Base-by-base conservation (phyloP, 805 yeast species). In the Saturnispora mendoncae region DNA sequence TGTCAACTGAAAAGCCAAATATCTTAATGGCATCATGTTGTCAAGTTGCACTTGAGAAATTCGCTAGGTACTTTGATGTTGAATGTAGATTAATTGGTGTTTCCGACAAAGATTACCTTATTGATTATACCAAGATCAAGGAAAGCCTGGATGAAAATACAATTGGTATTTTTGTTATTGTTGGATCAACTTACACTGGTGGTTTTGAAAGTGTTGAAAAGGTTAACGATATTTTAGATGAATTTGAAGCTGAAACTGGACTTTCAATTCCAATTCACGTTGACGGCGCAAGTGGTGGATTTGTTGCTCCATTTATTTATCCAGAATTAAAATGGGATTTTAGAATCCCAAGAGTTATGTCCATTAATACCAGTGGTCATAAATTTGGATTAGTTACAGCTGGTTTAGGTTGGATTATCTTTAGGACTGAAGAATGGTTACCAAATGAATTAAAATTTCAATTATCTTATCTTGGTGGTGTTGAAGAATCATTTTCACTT, bases 141-240 rank as follows among this genome's bases (percentile, higher is more conserved):
- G 77, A 76, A 41, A 65, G 74, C 45, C 67, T 84, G 30, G 96
- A 87, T 61, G 96, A 88, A 58, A 86, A 88, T 66, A 87, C 97
- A 12, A 86, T 87, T 64, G 96, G 96, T 51, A 74, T 84, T 33
- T 87, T 78, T 62, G 94, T 81, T 18, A 86, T 87, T 54, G 56
- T 87, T 51, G 97, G 97, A 1, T 83, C 95, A 7, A 87, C 97
- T 10, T 87, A 83, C 62, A 87, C 96, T 4, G 97, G 97, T 44
- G 87, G 87, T 37, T 86, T 84, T 62, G 96, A 87, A 59, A 74
- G 82, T 41, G 87, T 87, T 31, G 69, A 64, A 46, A 65, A 66
- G 30, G 77, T 85, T 34, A 59, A 75, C 38, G 58, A 70, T n/a
- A 64, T 80, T n/a, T 66, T 87, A 47, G 88, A 81, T 55, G 75